Conservation (phyloP, 768 basidiomycete species). For the Lactarius psammicola region DNA sequence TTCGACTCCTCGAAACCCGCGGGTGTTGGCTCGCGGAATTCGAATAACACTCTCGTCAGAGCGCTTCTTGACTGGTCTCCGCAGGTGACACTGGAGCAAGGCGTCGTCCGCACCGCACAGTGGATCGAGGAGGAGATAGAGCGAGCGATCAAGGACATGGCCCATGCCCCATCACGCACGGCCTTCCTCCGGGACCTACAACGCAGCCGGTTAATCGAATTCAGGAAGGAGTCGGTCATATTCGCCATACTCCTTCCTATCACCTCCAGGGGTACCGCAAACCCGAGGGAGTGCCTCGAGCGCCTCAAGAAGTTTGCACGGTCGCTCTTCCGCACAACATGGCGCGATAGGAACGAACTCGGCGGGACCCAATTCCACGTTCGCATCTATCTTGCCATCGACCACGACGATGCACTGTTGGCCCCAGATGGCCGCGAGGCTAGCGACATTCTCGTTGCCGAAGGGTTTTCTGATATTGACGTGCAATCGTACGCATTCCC, state of each 20-base stretch:
- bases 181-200: conserved; percentile 32
- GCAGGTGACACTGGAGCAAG: conserved; percentile 41
- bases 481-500: conserved; percentile 43
- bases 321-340: conserved; percentile 48
- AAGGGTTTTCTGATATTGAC: conserved; percentile 40
- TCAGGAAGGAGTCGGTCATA: conserved; percentile 37
- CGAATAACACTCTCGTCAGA: conserved; percentile 44
- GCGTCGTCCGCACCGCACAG: conserved; percentile 45
- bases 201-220: conserved; percentile 41
- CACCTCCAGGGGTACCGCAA: conserved; percentile 46
- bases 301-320: conserved; percentile 44
- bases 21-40: conserved; percentile 53
- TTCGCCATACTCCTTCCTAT: conserved; percentile 59
- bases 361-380: conserved; percentile 38
- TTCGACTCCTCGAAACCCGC: conserved; percentile 37
- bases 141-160: conserved; percentile 21
- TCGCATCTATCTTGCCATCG: conserved; percentile 53
- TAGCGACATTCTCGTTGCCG: conserved; percentile 38
- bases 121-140: conserved; percentile 49
- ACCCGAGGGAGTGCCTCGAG: conserved; percentile 41
- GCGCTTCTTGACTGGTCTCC: conserved; percentile 46
- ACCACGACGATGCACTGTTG: conserved; percentile 48
- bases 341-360: conserved; percentile 39
- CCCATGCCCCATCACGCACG: conserved; percentile 18
- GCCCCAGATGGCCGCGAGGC: conserved; percentile 37